Evolutionary conservation across 805 yeast species (phyloP).

Genomic region (Kazachstania africana): DNA sequence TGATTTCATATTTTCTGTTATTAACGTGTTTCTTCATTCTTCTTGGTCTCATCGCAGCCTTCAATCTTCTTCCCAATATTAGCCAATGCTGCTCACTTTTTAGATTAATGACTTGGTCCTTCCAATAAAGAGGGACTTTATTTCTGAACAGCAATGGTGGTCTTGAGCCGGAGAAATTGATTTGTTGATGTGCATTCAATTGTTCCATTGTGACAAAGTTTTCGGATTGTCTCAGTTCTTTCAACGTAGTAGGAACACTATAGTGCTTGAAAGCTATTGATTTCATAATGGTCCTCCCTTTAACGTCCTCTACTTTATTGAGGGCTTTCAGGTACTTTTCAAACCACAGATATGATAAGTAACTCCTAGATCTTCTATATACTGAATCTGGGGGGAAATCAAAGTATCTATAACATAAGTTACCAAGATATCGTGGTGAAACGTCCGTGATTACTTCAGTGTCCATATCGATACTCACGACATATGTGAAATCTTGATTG

Average conservation of each 20-base stretch:
- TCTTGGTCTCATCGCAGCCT: constrained; percentile 3
- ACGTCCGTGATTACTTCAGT: constrained; percentile 9
- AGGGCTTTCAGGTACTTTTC: constrained; percentile 2
- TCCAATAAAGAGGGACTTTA: constrained; percentile 12
- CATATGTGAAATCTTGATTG: constrained; percentile 11
- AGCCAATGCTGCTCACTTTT: constrained; percentile 20
- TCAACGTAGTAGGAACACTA: constrained; percentile 7
- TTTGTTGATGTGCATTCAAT: too few species aligned
- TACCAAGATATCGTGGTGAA: constrained; percentile 15
- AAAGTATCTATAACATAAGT: constrained; percentile 12
- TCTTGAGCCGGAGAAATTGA: too few species aligned
- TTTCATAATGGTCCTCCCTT: constrained; percentile 3
- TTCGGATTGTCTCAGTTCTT: constrained; percentile 8
- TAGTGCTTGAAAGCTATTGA: constrained; percentile 8
- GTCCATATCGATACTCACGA: constrained; percentile 7
- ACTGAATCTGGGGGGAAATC: constrained; percentile 2
- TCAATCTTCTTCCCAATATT: constrained; percentile 15
- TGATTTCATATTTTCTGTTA: constrained; percentile 7
- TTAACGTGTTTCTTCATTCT: constrained; percentile 5
- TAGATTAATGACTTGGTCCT: constrained; percentile 8
- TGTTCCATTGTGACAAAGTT: constrained; percentile 9
- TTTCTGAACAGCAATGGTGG: too few species aligned
- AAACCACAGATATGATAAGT: constrained; percentile 5
- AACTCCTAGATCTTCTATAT: constrained; percentile 4
- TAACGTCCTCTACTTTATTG: not conserved